These are phyloP conservation scores for Sphagnum contortum DNA, from an alignment of 225 moss, liverwort and hornwort species.

Conservation along the genomic window DNA sequence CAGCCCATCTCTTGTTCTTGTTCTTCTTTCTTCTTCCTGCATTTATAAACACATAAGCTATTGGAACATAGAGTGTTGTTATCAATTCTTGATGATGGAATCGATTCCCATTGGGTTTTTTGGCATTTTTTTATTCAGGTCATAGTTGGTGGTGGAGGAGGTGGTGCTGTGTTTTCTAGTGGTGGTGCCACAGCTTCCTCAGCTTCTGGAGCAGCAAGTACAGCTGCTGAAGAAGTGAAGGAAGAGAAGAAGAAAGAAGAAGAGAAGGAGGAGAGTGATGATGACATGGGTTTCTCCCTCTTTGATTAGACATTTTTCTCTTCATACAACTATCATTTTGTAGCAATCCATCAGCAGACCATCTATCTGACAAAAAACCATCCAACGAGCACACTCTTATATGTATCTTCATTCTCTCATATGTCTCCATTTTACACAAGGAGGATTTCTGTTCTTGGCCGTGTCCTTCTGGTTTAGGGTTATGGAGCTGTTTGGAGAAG, in stretches of 20 bases:
- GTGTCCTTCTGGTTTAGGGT: too few species aligned
- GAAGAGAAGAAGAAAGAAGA: slow-evolving; percentile 53
- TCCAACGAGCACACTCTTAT: too few species aligned
- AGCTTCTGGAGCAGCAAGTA: slow-evolving; percentile 20
- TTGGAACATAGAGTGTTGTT: too few species aligned
- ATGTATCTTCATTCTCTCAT: too few species aligned
- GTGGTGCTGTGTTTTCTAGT: slow-evolving; percentile 14
- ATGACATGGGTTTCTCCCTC: slow-evolving; percentile 80
- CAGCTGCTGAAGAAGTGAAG: slow-evolving; percentile 22
- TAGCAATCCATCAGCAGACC: too few species aligned
- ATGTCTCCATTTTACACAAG: too few species aligned
- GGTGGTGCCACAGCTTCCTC: slow-evolving; percentile 20
- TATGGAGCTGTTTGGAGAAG: too few species aligned
- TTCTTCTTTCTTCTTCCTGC: not conserved
- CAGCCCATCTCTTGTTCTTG: not conserved
- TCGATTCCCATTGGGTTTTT: too few species aligned
- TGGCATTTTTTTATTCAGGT: slow-evolving; percentile 8
- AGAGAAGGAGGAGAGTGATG: slow-evolving; percentile 88
- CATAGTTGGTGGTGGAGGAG: slow-evolving; percentile 58
- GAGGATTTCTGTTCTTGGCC: too few species aligned
- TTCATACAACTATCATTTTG: too few species aligned
- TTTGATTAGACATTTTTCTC: slow-evolving; percentile 34
- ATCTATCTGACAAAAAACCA: too few species aligned
- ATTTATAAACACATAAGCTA: not conserved
- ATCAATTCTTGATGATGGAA: too few species aligned